A percentile compares a stretch with the other conserved stretches of the same genome.
These are phyloP conservation scores for Coniferiporia sulphurascens DNA, from an alignment of 1,284 basidiomycete genomes.

Conservation along the genomic window DNA sequence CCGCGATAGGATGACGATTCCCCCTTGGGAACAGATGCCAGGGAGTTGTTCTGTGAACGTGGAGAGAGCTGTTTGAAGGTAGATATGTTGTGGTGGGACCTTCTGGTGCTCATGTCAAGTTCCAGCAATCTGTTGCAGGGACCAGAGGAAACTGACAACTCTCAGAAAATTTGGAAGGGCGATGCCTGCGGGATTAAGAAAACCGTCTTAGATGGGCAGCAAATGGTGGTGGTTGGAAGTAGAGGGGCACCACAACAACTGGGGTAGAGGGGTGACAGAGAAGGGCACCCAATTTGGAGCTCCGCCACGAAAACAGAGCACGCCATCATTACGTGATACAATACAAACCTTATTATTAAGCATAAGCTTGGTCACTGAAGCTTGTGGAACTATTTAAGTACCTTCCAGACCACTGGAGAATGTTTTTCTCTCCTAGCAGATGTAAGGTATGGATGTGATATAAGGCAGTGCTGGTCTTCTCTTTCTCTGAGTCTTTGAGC, in stretches of 20 bases:
- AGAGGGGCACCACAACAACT: conserved; percentile 41
- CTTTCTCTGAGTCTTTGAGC: too few species aligned
- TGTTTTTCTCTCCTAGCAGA: too few species aligned
- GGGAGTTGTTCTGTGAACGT: neutral
- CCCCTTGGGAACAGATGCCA: neutral
- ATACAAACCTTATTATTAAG: too few species aligned
- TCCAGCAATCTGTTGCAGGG: neutral
- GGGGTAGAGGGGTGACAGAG: too few species aligned
- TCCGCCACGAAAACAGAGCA: too few species aligned
- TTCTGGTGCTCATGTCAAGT: neutral
- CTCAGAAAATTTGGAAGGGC: neutral
- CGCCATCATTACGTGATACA: too few species aligned
- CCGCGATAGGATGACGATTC: neutral
- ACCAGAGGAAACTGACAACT: neutral
- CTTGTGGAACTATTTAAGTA: too few species aligned
- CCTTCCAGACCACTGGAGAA: too few species aligned
- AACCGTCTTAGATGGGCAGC: neutral
- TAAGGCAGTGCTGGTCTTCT: too few species aligned
- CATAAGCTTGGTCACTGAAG: too few species aligned
- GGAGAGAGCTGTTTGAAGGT: conserved; percentile 2
- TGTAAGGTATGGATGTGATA: too few species aligned
- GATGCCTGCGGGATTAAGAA: neutral
- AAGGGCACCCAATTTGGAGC: too few species aligned
- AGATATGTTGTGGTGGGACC: neutral
- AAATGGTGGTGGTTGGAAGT: neutral